These are phyloP conservation scores for Baorangia bicolor DNA, from an alignment of 768 basidiomycete species.

Conservation along the genomic window DNA sequence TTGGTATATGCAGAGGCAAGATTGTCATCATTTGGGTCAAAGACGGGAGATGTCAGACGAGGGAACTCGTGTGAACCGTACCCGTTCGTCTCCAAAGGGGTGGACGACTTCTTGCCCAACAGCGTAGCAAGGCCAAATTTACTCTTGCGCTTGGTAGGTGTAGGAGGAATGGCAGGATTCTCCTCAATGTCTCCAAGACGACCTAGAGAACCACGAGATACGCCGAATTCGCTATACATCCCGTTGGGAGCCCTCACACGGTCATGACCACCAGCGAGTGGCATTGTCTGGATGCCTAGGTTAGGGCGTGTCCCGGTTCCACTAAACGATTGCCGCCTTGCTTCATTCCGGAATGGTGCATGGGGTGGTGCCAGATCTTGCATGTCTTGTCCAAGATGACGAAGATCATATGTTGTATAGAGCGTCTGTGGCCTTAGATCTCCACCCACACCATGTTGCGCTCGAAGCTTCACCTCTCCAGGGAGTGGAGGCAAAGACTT, in stretches of 20 bases:
- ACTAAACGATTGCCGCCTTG: constrained; percentile 73
- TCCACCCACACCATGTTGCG: constrained; percentile 31
- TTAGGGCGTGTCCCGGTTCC: constrained; percentile 62
- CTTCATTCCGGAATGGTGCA: constrained; percentile 61
- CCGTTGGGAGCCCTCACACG: constrained; percentile 34
- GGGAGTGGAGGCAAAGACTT: constrained; percentile 81
- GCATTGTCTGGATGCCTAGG: constrained; percentile 51
- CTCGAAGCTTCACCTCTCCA: constrained; percentile 45
- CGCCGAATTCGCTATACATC: constrained; percentile 74
- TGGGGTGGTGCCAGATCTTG: constrained; percentile 61
- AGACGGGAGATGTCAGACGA: constrained; percentile 42
- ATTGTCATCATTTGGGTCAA: constrained; percentile 50
- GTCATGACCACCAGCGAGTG: constrained; percentile 36
- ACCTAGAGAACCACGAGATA: constrained; percentile 58
- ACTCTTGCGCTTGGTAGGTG: constrained; percentile 63
- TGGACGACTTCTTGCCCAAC: constrained; percentile 54
- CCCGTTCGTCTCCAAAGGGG: constrained; percentile 31
- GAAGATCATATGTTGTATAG: constrained; percentile 59
- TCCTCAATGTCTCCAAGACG: constrained; percentile 33
- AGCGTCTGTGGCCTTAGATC: constrained; percentile 65
- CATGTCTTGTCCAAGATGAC: constrained; percentile 41
- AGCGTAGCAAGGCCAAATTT: constrained; percentile 68
- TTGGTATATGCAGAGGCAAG: constrained; percentile 46
- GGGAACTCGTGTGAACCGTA: constrained; percentile 48
- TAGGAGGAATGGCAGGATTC: constrained; percentile 29